Evolutionary conservation across 2,329 filamentous ascomycete species (phyloP).

Genomic region (Aspergillus luchuensis): DNA sequence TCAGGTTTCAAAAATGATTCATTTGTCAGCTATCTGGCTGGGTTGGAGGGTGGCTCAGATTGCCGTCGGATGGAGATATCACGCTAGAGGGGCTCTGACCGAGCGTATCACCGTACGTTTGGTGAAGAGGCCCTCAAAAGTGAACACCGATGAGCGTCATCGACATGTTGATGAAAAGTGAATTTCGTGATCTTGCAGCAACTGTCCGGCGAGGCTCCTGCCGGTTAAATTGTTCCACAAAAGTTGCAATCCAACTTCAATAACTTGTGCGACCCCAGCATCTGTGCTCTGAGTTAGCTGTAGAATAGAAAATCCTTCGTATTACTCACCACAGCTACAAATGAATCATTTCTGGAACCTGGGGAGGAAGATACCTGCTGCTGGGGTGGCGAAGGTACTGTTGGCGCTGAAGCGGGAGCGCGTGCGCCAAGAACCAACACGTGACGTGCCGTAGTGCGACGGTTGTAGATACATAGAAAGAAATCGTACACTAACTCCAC

Average conservation of each 20-base stretch:
- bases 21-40: too few species aligned
- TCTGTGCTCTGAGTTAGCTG: conserved; percentile 3
- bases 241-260: not conserved
- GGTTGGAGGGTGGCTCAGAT: too few species aligned
- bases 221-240: not conserved
- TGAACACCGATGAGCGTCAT: not conserved
- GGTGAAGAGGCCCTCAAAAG: not conserved
- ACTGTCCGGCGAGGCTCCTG: not conserved
- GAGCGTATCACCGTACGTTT: not conserved
- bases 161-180: not conserved
- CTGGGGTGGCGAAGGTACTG: not conserved
- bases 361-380: not conserved
- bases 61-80: too few species aligned
- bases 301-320: not conserved
- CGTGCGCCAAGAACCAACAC: not conserved
- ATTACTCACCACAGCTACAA: conserved; percentile 8
- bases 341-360: conserved; percentile 17
- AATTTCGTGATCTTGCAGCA: not conserved
- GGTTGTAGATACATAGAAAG: too few species aligned
- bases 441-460: not conserved
- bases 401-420: not conserved
- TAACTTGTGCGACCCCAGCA: not conserved
- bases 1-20: too few species aligned
- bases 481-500: too few species aligned
- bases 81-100: too few species aligned